Base-by-base conservation (phyloP, 2,329 filamentous ascomycete genomes). In the Chaetomiaceae sp. region DNA sequence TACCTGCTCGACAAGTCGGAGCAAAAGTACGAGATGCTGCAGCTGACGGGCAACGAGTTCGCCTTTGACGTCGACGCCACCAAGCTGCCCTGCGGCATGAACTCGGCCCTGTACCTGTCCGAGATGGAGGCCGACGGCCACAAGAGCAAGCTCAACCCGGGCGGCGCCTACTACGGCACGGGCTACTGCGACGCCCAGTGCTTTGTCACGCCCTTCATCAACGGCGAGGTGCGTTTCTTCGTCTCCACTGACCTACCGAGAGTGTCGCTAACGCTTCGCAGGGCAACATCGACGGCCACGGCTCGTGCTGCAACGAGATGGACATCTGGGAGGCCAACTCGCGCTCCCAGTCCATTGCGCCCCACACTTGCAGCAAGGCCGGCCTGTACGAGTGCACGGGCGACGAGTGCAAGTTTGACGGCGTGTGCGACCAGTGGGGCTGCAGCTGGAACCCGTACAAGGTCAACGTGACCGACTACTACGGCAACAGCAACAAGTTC, bases 51-150 rank as follows among this genome's bases (percentile, higher is more conserved):
- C 66, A 68, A 76, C 60, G 82, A 85, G 63, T 77, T 85, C 62
- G 76, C 76, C 13, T 83, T 85, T 50, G 80, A 83, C 48, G 80
- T 83, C 12, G 80, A 85, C 63, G 73, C 82, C 42, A 81, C 79
- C 40, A 73, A 76, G 56, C 70, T 84, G 23, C 75, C 77, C 40
- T 85, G 82, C 60, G 82, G 82, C 55, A 68, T 85, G 59, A 85
- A 85, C 66, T 80, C 79, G 49, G 81, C 81, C n/a, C 66, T 85
- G 34, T 84, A 85, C 69, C 75, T 85, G 31, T 72, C 77, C 23
- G 70, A 74, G 64, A 74, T 74, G 72, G 73, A 78, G 9, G 69
- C 73, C 9, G 78, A 83, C 59, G 85, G 85, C 58, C 83, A 41
- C 10, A 48, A 48, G 35, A 50, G 52, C 40, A 57, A 70, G 1